A percentile compares a stretch with the other conserved stretches of the same genome.
phyloP scores from a whole-genome alignment of 148 eudicot species.

The Rhododendron henanense region DNA sequence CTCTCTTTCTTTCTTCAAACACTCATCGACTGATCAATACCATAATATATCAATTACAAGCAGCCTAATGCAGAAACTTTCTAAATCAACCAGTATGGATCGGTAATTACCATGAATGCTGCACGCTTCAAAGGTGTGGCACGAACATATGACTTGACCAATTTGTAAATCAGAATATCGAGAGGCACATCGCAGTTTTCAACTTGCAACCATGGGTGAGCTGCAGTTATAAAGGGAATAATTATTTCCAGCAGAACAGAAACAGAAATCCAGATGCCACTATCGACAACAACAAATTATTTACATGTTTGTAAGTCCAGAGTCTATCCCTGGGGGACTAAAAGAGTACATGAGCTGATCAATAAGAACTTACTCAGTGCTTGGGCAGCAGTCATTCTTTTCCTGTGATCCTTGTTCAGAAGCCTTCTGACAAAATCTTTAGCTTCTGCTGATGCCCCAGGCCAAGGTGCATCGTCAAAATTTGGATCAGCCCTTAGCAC shows the following conservation, averaged over 20 bases:
- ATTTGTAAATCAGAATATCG: conserved; percentile 69
- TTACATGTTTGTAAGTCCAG: neutral
- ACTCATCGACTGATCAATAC: neutral
- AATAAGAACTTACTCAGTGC: conserved; percentile 63
- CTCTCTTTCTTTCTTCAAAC: neutral
- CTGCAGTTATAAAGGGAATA: conserved; percentile 41
- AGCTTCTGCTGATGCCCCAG: conserved; percentile 70
- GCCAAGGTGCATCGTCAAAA: conserved; percentile 91
- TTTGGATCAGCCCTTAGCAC: conserved; percentile 89
- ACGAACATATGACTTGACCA: conserved; percentile 67
- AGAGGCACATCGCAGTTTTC: conserved; percentile 59
- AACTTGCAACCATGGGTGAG: conserved; percentile 92
- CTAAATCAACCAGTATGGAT: neutral
- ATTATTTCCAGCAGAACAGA: conserved; percentile 13
- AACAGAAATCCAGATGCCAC: neutral
- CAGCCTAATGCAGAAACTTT: neutral
- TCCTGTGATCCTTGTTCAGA: conserved; percentile 89
- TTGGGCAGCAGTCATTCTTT: conserved; percentile 96
- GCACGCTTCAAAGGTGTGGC: conserved; percentile 79
- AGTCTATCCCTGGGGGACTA: neutral
- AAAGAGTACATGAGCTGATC: neutral
- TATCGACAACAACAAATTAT: neutral
- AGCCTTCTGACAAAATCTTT: conserved; percentile 90
- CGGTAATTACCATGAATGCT: conserved; percentile 58
- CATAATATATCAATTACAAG: neutral